Conservation (phyloP, 2,329 filamentous ascomycete genomes). For the Clonostachys rhizophaga region DNA sequence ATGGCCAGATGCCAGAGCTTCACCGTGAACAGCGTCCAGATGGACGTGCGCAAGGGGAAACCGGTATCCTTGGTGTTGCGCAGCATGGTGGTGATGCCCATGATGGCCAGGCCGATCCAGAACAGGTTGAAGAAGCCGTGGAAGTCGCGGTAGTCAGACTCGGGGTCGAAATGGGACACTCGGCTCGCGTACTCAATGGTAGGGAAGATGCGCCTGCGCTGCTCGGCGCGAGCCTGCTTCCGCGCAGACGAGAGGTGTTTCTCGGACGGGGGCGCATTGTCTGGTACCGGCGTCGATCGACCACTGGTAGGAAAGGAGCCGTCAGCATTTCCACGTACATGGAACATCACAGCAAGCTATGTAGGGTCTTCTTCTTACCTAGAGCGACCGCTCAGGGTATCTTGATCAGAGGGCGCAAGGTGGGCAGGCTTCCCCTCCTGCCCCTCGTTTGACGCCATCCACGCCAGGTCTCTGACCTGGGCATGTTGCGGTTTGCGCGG, state of each 20-base stretch:
- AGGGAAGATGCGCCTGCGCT: slow-evolving; percentile 82
- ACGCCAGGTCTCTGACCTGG: slow-evolving; percentile 37
- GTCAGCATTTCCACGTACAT: neutral
- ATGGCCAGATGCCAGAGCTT: slow-evolving; percentile 85
- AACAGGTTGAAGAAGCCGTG: slow-evolving; percentile 97
- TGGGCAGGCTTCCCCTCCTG: slow-evolving; percentile 17
- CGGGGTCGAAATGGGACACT: slow-evolving; percentile 92
- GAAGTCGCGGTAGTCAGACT: slow-evolving; percentile 90
- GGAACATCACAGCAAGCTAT: neutral
- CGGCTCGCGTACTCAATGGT: slow-evolving; percentile 87
- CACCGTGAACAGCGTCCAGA: slow-evolving; percentile 83
- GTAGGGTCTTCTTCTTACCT: slow-evolving; percentile 26
- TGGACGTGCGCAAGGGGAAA: slow-evolving; percentile 75
- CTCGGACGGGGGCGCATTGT: slow-evolving; percentile 89
- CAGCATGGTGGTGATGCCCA: slow-evolving; percentile 92
- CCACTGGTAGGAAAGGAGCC: slow-evolving; percentile 48
- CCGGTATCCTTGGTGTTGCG: slow-evolving; percentile 94
- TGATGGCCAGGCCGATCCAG: slow-evolving; percentile 94
- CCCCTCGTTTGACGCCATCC: slow-evolving; percentile 21
- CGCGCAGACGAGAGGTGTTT: slow-evolving; percentile 82
- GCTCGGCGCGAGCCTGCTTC: slow-evolving; percentile 76
- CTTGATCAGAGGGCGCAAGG: slow-evolving; percentile 21
- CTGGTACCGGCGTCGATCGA: slow-evolving; percentile 75
- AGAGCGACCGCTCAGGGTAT: slow-evolving; percentile 33
- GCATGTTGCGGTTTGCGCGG: slow-evolving; percentile 44